Evolutionary conservation across 2,329 filamentous ascomycete genomes (phyloP).

Genomic region (Microsporum audouinii): DNA sequence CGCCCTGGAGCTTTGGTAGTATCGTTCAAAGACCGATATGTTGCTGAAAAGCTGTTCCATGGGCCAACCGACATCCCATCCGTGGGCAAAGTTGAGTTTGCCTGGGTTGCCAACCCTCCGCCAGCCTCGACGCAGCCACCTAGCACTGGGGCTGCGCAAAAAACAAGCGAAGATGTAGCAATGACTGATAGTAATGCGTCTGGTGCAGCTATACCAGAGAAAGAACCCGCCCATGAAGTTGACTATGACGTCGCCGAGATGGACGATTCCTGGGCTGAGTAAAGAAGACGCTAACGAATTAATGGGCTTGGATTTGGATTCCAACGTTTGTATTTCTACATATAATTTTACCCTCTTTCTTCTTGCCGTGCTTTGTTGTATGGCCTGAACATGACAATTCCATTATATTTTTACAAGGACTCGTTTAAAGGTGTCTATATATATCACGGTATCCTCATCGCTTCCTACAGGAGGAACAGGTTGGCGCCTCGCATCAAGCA

Average conservation of each 20-base stretch:
- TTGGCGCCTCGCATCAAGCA: background rate
- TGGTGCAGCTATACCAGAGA: background rate
- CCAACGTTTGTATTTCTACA: background rate
- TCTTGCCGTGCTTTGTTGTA: background rate
- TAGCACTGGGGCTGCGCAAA: conserved; percentile 12
- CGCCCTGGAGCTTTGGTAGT: conserved; percentile 32
- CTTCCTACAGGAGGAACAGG: background rate
- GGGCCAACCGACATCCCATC: conserved; percentile 38
- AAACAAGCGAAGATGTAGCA: conserved; percentile 21
- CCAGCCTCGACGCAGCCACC: conserved; percentile 13
- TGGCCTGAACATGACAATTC: too few species aligned
- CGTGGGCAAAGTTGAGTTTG: conserved; percentile 43
- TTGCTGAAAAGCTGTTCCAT: conserved; percentile 46
- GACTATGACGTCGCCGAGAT: conserved; percentile 43
- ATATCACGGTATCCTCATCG: too few species aligned
- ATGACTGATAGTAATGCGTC: conserved; percentile 17
- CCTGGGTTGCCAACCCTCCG: conserved; percentile 40
- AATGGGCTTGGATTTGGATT: background rate
- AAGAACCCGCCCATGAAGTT: conserved; percentile 26
- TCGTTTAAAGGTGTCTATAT: too few species aligned
- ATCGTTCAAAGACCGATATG: conserved; percentile 38
- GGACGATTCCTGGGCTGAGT: conserved; percentile 35
- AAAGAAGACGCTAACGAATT: conserved; percentile 5
- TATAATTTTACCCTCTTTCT: background rate
- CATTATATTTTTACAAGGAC: too few species aligned